Base-by-base conservation (phyloP, 257 asterid species). In the Scutellaria minor region DNA sequence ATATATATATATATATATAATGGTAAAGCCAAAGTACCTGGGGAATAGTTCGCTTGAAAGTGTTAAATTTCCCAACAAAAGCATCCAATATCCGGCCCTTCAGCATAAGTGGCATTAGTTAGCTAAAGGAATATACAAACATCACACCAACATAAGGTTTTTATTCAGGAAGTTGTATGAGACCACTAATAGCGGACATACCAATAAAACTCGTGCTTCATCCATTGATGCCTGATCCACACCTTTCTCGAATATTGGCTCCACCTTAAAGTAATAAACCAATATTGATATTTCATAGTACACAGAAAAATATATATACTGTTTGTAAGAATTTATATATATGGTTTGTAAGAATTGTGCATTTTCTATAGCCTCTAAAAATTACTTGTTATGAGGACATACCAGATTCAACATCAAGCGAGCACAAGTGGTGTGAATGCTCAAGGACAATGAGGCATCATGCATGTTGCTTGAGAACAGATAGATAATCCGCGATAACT, bases 81-180 rank as follows among this genome's bases (percentile, higher is more conserved):
- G 99, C 99, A 78, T 95, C 99, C 90, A 95, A 79, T 80, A 95
- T 95, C 60, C 99, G 95, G 72, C 98, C 99, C 99, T 95, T 81
- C 22, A 63, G 82, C 67, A 60, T 56, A 66, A 45, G 59, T 59
- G 35, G 51, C 57, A 75, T 41, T 67, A 65, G 61, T 74, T 44
- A 68, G 70, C 63, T 46, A 44, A 60, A 59, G 72, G 37, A 31
- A 31, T 31, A 31, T 2, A 31, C 37, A 31, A 31, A 31, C 37
- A 31, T 31, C 5, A 44, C 10, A 7, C n/a, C 52, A 46, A 8
- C 53, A 72, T 52, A 67, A 64, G 41, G 55, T 59, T 45, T 18
- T 52, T 14, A 37, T 22, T 11, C 6, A 37, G 31, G 27, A 77
- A 39, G 59, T 55, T 31, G 68, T 9, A 72, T 56, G 37, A 71